Conservation (phyloP, 805 yeast species). For the Barnettozyma siamensis region DNA sequence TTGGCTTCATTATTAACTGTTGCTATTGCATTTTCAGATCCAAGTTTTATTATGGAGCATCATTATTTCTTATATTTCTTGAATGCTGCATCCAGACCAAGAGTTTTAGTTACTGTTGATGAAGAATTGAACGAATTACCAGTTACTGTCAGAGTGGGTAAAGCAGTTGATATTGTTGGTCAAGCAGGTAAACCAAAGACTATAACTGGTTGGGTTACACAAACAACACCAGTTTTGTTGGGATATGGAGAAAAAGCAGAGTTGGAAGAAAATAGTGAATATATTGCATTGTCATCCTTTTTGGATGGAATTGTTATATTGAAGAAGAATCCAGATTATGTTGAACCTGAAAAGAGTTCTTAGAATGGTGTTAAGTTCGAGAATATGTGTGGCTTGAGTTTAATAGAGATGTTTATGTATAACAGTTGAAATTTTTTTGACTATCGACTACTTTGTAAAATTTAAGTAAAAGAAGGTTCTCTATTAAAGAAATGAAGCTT, state of each 20-base stretch:
- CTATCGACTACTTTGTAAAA: background rate
- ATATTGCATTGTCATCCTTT: constrained; percentile 70
- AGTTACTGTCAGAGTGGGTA: constrained; percentile 97
- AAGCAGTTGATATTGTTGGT: constrained; percentile 97
- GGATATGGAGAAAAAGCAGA: constrained; percentile 97
- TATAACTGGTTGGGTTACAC: constrained; percentile 99
- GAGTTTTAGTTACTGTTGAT: constrained; percentile 89
- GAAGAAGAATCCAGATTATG: constrained; percentile 82
- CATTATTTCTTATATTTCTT: constrained; percentile 83
- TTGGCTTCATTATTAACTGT: constrained; percentile 86
- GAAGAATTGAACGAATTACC: constrained; percentile 75
- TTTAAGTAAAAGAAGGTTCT: background rate
- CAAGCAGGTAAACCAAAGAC: constrained; percentile 99
- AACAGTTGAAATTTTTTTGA: background rate
- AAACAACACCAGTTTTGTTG: constrained; percentile 90
- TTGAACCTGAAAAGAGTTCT: constrained; percentile 45
- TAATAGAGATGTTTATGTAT: background rate
- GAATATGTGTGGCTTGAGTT: background rate
- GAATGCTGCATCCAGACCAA: constrained; percentile 85
- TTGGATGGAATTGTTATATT: constrained; percentile 92
- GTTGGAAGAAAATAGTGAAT: constrained; percentile 84
- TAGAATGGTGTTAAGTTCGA: background rate
- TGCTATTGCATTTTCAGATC: constrained; percentile 78
- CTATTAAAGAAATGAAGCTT: background rate
- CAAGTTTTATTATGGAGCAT: constrained; percentile 74